Base-by-base conservation (phyloP, 176 grass and related monocot genomes). In the Zoysia japonica region DNA sequence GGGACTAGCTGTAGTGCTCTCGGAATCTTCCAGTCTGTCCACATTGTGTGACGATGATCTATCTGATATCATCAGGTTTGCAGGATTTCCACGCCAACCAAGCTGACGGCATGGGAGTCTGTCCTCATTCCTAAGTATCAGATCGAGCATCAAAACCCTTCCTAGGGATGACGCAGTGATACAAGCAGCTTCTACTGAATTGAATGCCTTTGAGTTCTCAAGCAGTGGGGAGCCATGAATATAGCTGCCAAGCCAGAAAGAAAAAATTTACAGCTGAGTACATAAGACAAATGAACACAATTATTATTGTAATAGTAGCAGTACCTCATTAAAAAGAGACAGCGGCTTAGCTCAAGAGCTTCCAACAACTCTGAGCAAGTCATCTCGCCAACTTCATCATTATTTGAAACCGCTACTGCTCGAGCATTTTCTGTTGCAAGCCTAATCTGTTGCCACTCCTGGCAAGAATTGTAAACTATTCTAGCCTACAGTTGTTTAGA, bases 281-380 rank as follows among this genome's bases (percentile, higher is more conserved):
- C 62, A 19, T 75, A 49, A 16, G 14, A 20, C 79, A 85, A 80
- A 80, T 76, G 47, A 38, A 17, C 51, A 42, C 59, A 47, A 41
- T 16, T 74, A 74, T 19, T 50, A 84, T 13, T 55, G 47, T 65
- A 28, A 36, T 78, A 81, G 41, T 61, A 70, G 46, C 14, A 69
- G 52, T 94, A 98, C 95, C 93, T 98, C 96, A 98, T 94, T 84
- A 98, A 86, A 75, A 98, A 89, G 84, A 98, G 92, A 47, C 96
- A 98, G 70, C 90, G 89, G 82, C 96, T 90, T 75, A 98, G 78
- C 76, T 98, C 89, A 87, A 98, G 92, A 86, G 96, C 92, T 94
- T 98, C 95, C 80, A 94, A 46, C 50, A 98, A 85, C 64, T 98
- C 96, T 38, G 88, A 94, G 82, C 96, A 98, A 45, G 90, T 92